phyloP scores from a whole-genome alignment of 2,329 filamentous ascomycete genomes.

The Aspergillus pseudoterreus region DNA sequence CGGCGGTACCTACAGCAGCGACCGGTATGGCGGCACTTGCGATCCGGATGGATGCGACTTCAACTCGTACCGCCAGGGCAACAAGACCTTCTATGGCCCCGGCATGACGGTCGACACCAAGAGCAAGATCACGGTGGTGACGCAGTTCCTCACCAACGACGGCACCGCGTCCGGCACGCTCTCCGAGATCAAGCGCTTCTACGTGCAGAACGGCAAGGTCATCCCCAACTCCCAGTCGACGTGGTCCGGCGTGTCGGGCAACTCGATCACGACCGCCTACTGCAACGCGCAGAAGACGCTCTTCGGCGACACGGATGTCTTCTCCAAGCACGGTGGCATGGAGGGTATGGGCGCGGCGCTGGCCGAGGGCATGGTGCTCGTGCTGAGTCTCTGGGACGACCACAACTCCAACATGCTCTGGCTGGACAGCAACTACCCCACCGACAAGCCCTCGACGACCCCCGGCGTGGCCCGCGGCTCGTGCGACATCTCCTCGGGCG shows the following conservation, averaged over 20 bases:
- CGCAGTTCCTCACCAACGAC: slow-evolving; percentile 58
- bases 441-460: slow-evolving; percentile 35
- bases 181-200: slow-evolving; percentile 61
- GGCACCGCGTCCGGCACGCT: slow-evolving; percentile 52
- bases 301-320: slow-evolving; percentile 55
- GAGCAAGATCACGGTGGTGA: slow-evolving; percentile 62
- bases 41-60: slow-evolving; percentile 69
- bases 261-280: slow-evolving; percentile 56
- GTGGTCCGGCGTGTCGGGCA: slow-evolving; percentile 47
- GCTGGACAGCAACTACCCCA: slow-evolving; percentile 66
- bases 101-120: slow-evolving; percentile 57
- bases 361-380: slow-evolving; percentile 59
- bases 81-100: slow-evolving; percentile 60
- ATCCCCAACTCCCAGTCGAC: slow-evolving; percentile 53
- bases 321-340: slow-evolving; percentile 55
- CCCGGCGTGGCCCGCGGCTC: slow-evolving; percentile 54
- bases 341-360: slow-evolving; percentile 54
- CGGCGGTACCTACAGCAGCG: slow-evolving; percentile 50
- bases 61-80: slow-evolving; percentile 65
- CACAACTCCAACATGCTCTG: slow-evolving; percentile 68
- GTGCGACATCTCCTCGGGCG: slow-evolving; percentile 52
- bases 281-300: slow-evolving; percentile 55
- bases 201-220: slow-evolving; percentile 60
- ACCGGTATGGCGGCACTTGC: slow-evolving; percentile 61
- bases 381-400: slow-evolving; percentile 62